These are phyloP conservation scores for Suillus alpinus DNA, from an alignment of 768 basidiomycete species.

Conservation along the genomic window DNA sequence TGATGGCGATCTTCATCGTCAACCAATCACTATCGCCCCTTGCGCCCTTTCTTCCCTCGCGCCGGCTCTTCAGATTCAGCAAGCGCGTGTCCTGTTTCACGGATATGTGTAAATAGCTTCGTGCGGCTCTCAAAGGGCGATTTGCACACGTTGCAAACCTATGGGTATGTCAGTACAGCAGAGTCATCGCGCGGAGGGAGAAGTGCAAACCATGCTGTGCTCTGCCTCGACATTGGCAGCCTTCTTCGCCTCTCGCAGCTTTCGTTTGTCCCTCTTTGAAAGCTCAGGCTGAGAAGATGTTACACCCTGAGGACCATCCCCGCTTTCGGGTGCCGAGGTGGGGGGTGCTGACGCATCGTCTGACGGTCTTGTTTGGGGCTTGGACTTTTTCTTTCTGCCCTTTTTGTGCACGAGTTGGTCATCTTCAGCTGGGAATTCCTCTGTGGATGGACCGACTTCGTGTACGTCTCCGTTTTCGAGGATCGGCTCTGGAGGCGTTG, in stretches of 20 bases:
- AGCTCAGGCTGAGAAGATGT: constrained; percentile 25
- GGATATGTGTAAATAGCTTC: constrained; percentile 73
- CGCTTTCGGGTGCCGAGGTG: neutral
- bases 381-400: constrained; percentile 10
- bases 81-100: constrained; percentile 66
- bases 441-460: neutral
- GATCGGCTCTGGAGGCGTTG: constrained; percentile 7
- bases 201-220: constrained; percentile 10
- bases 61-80: constrained; percentile 33
- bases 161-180: constrained; percentile 9
- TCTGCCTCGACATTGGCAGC: constrained; percentile 19
- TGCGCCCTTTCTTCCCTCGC: constrained; percentile 32
- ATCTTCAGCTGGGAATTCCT: constrained; percentile 6
- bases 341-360: neutral
- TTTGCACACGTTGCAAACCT: constrained; percentile 71
- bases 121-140: constrained; percentile 63
- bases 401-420: neutral
- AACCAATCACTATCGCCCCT: constrained; percentile 11
- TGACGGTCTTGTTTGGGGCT: constrained; percentile 4
- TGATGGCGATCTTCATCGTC: neutral
- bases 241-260: constrained; percentile 75
- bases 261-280: constrained; percentile 82
- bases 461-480: constrained; percentile 5
- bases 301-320: neutral
- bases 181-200: neutral